Evolutionary conservation across 1,284 basidiomycete genomes (phyloP).

Genomic region (Puccinia horiana): DNA sequence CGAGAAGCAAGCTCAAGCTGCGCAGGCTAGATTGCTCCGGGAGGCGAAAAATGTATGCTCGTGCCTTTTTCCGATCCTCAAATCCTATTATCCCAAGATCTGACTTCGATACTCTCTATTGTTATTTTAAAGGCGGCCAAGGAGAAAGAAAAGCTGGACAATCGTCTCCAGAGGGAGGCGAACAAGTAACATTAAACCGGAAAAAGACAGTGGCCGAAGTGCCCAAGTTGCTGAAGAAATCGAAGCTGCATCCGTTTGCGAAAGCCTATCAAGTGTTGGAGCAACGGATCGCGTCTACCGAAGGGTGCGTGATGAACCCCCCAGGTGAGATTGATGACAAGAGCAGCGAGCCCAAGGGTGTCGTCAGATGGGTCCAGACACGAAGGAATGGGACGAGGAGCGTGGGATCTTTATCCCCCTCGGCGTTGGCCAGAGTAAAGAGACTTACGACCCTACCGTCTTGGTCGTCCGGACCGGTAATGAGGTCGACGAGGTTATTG

Average conservation of each 20-base stretch:
- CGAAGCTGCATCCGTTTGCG: slow-evolving; percentile 12
- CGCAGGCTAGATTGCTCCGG: slow-evolving; percentile 7
- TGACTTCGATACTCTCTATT: not conserved
- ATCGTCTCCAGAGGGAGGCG: slow-evolving; percentile 11
- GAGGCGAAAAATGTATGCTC: slow-evolving; percentile 44
- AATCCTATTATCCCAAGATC: not conserved
- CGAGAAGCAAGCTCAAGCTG: slow-evolving; percentile 31
- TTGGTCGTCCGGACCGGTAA: slow-evolving; percentile 28
- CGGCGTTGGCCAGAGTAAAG: not conserved
- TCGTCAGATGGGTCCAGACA: slow-evolving; percentile 29
- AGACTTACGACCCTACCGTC: slow-evolving; percentile 19
- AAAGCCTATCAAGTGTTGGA: slow-evolving; percentile 28
- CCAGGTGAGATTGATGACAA: slow-evolving; percentile 24
- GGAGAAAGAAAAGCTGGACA: slow-evolving; percentile 14
- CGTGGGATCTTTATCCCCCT: slow-evolving; percentile 19
- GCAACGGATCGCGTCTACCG: slow-evolving; percentile 2
- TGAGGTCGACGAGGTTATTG: slow-evolving; percentile 36
- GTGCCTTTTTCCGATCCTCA: too few relatives aligned
- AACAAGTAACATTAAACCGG: slow-evolving; percentile 31
- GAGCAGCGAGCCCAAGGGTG: not conserved
- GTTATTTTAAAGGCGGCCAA: slow-evolving; percentile 18
- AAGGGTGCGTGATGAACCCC: slow-evolving; percentile 1
- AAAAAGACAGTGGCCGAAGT: slow-evolving; percentile 38
- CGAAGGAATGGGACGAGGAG: slow-evolving; percentile 39
- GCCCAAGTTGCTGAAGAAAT: slow-evolving; percentile 11